phyloP scores from a whole-genome alignment of 805 yeast genomes.

The Tetrapisispora namnaoensis region DNA sequence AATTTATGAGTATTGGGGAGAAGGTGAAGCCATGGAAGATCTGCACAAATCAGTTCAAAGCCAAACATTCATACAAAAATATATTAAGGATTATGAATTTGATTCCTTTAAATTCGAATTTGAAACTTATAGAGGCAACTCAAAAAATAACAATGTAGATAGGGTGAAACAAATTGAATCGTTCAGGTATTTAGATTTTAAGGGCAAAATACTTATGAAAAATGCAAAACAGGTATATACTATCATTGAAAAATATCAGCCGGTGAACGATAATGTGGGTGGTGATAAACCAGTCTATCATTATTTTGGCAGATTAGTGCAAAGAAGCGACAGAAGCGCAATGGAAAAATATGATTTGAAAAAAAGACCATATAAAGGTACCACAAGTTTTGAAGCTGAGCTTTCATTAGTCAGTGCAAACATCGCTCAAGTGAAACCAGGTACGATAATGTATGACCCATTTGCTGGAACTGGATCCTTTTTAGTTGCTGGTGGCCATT shows the following conservation, averaged over 20 bases:
- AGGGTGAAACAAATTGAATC: constrained; percentile 59
- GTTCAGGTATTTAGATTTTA: constrained; percentile 57
- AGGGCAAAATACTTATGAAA: constrained; percentile 73
- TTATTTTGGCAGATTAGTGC: constrained; percentile 71
- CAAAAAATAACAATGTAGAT: constrained; percentile 30
- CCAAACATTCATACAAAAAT: constrained; percentile 16
- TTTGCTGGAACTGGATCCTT: constrained; percentile 97
- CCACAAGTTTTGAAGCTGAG: constrained; percentile 95
- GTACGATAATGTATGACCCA: constrained; percentile 77
- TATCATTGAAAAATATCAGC: constrained; percentile 64
- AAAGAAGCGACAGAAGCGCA: constrained; percentile 49
- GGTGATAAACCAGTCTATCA: constrained; percentile 43
- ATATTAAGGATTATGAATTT: constrained; percentile 29
- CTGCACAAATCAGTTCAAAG: constrained; percentile 42
- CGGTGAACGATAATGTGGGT: constrained; percentile 34
- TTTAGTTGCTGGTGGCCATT: constrained; percentile 75
- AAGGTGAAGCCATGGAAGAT: constrained; percentile 44
- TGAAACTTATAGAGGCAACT: constrained; percentile 62
- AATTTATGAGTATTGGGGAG: constrained; percentile 76
- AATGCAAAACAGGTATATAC: constrained; percentile 63
- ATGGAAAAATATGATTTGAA: constrained; percentile 75
- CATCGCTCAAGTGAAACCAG: constrained; percentile 61
- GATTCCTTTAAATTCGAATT: constrained; percentile 73
- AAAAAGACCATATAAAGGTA: constrained; percentile 80
- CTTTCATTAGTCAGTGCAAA: constrained; percentile 80